Conservation (phyloP, 1,284 basidiomycete species). For the Spongispora temasekensis region DNA sequence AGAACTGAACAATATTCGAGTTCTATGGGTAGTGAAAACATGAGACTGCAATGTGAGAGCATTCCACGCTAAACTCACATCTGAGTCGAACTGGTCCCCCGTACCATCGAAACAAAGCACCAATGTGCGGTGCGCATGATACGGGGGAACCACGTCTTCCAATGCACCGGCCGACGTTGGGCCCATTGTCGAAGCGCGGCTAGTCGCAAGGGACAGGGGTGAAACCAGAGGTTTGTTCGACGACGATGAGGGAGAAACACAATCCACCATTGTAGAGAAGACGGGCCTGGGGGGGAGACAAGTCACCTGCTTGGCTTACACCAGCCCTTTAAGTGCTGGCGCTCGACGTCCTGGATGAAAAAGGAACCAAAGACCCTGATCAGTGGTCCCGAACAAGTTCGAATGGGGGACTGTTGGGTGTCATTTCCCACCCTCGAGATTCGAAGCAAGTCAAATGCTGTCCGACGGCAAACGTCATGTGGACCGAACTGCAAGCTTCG, state of each 20-base stretch:
- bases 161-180: slow-evolving; percentile 1
- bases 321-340: slow-evolving; percentile 6
- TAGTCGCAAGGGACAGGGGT: slow-evolving; percentile 5
- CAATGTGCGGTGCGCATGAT: slow-evolving; percentile 42
- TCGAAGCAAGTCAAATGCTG: background rate
- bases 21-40: slow-evolving; percentile 29
- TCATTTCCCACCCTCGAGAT: slow-evolving; percentile 8
- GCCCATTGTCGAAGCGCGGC: background rate
- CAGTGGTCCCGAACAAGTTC: slow-evolving; percentile 20
- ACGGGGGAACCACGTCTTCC: slow-evolving; percentile 38
- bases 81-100: slow-evolving; percentile 56
- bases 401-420: background rate
- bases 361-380: slow-evolving; percentile 1
- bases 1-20: slow-evolving; percentile 51
- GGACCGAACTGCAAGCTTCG: no score
- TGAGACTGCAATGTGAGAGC: background rate
- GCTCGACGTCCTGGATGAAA: slow-evolving; percentile 3
- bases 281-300: background rate
- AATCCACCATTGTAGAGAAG: slow-evolving; percentile 14
- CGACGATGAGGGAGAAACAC: background rate
- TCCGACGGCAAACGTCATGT: background rate
- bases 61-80: slow-evolving; percentile 38
- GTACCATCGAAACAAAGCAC: slow-evolving; percentile 60
- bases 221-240: slow-evolving; percentile 6
- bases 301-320: background rate